Conservation (phyloP, 768 basidiomycete species). For the Dictyophora rubrovolvata region DNA sequence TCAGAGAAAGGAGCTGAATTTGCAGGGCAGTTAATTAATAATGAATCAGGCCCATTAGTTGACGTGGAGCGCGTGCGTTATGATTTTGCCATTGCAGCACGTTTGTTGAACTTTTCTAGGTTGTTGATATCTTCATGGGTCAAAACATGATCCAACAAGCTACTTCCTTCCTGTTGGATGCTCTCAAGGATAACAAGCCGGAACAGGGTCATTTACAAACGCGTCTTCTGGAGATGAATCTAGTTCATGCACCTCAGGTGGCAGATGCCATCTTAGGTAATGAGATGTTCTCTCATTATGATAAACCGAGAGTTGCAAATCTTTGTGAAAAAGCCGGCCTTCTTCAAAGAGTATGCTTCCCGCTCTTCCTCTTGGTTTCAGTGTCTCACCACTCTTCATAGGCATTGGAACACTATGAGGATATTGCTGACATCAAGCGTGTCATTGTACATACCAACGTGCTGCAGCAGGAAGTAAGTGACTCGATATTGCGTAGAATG, state of each 20-base stretch:
- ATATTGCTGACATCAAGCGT: slow-evolving; percentile 96
- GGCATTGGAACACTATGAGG: slow-evolving; percentile 98
- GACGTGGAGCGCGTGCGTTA: slow-evolving; percentile 77
- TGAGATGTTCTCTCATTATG: slow-evolving; percentile 97
- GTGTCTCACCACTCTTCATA: slow-evolving; percentile 23
- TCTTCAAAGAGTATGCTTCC: slow-evolving; percentile 65
- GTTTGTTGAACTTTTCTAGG: slow-evolving; percentile 29
- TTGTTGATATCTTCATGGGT: slow-evolving; percentile 98
- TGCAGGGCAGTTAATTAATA: slow-evolving; percentile 87
- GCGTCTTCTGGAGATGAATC: slow-evolving; percentile 94
- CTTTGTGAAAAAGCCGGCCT: slow-evolving; percentile 97
- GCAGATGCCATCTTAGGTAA: slow-evolving; percentile 98
- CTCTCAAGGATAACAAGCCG: slow-evolving; percentile 95
- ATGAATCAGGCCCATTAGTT: slow-evolving; percentile 84
- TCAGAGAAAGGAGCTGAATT: slow-evolving; percentile 98
- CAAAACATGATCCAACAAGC: slow-evolving; percentile 99
- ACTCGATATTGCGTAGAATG: background rate
- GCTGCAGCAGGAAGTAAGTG: slow-evolving; percentile 69
- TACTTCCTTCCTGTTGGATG: slow-evolving; percentile 94
- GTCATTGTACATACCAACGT: slow-evolving; percentile 87
- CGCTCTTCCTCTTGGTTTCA: background rate
- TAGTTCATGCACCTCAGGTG: slow-evolving; percentile 94
- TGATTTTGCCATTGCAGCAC: background rate
- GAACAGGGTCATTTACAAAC: slow-evolving; percentile 96
- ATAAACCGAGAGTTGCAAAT: slow-evolving; percentile 93